Evolutionary conservation across 1,139 yeast species (phyloP).

Genomic region (Kodamaea sp.): DNA sequence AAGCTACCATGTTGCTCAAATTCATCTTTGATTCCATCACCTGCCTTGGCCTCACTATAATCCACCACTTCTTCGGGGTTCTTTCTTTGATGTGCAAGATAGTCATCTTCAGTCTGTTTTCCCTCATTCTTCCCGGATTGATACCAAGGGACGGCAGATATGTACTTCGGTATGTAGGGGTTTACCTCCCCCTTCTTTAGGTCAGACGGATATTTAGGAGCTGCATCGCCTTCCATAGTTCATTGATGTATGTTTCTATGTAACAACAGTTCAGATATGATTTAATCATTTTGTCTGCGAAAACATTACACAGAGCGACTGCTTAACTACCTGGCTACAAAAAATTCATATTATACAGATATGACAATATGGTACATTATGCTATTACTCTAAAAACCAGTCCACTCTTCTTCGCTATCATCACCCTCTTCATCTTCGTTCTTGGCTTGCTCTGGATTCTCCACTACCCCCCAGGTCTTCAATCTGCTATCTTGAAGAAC

Average conservation of each 20-base stretch:
- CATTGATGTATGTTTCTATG: neutral
- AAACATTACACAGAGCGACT: too few species aligned
- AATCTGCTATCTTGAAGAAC: conserved; percentile 67
- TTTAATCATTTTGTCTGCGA: too few species aligned
- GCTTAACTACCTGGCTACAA: too few species aligned
- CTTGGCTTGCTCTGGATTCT: conserved; percentile 23
- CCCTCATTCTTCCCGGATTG: conserved; percentile 3
- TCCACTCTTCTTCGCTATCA: conserved; percentile 40
- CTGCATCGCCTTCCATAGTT: too few species aligned
- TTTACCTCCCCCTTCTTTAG: conserved; percentile 13
- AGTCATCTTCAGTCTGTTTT: conserved; percentile 28
- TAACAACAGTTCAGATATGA: too few species aligned
- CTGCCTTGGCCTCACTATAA: conserved; percentile 32
- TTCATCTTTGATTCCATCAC: conserved; percentile 37
- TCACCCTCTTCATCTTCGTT: conserved; percentile 21
- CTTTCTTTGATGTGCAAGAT: conserved; percentile 52
- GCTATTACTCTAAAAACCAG: conserved; percentile 36
- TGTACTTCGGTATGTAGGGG: conserved; percentile 19
- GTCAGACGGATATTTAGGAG: conserved; percentile 7
- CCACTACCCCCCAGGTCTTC: conserved; percentile 61
- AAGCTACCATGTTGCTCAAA: conserved; percentile 17
- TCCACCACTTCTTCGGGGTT: conserved; percentile 31
- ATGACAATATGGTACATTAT: conserved; percentile 5
- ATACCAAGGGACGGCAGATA: conserved; percentile 18
- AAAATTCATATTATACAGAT: too few species aligned